Conservation (phyloP, 257 asterid genomes). For the Solanum pimpinellifolium region DNA sequence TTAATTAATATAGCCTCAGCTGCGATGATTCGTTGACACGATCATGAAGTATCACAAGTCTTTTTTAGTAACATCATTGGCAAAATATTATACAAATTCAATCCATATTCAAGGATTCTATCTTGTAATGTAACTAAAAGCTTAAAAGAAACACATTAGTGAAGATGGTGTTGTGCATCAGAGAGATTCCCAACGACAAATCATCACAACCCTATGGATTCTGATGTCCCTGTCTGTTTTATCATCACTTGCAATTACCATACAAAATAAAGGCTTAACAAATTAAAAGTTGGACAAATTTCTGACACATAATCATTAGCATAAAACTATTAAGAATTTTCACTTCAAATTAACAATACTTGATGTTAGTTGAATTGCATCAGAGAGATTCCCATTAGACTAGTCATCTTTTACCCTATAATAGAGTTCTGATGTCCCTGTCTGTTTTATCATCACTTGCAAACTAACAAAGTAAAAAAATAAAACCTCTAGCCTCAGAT, state of each 20-base stretch:
- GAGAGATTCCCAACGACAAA: conserved; percentile 72
- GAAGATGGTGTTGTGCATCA: conserved; percentile 20
- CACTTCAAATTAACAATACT: background rate
- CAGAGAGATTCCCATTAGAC: conserved; percentile 80
- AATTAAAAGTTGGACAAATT: too few species aligned
- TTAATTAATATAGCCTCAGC: conserved; percentile 10
- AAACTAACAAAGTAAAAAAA: background rate
- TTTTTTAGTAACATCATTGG: background rate
- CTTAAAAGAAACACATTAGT: background rate
- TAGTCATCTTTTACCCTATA: conserved; percentile 28
- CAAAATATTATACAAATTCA: background rate
- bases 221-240: conserved; percentile 87
- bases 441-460: conserved; percentile 56
- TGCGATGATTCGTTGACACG: conserved; percentile 16
- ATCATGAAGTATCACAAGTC: conserved; percentile 4
- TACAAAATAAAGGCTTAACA: too few species aligned
- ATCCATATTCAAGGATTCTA: background rate
- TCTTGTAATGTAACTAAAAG: too few species aligned
- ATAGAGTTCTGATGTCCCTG: conserved; percentile 70
- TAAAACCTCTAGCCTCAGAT: conserved; percentile 29
- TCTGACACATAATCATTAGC: background rate
- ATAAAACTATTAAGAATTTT: background rate
- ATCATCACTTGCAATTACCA: conserved; percentile 31
- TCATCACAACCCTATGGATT: conserved; percentile 29
- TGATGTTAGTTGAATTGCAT: conserved; percentile 12